Conservation (phyloP, 352 stramenopile species). For the Pythium guiyangense region DNA sequence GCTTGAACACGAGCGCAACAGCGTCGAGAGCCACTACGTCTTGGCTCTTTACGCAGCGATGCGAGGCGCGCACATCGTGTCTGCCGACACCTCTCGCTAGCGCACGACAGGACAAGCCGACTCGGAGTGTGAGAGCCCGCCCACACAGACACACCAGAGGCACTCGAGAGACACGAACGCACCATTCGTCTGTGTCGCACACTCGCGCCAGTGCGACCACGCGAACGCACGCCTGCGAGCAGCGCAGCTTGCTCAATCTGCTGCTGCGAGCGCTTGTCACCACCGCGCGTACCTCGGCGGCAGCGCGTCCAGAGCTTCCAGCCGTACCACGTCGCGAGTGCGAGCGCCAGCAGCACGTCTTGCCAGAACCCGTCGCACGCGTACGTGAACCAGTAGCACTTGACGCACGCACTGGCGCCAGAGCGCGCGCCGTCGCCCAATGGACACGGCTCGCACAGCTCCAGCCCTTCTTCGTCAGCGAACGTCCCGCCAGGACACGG, state of each 20-base stretch:
- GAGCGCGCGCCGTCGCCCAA: slow-evolving; percentile 24
- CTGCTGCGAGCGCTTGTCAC: slow-evolving; percentile 24
- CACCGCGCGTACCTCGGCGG: slow-evolving; percentile 17
- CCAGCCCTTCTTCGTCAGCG: slow-evolving; percentile 27
- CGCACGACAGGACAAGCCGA: too few species aligned
- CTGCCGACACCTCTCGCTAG: too few species aligned
- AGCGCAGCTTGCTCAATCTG: slow-evolving; percentile 38
- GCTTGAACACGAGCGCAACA: too few species aligned
- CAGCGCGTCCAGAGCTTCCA: slow-evolving; percentile 25
- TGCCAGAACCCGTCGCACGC: slow-evolving; percentile 54
- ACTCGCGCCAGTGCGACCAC: slow-evolving; percentile 36
- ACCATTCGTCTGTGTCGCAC: slow-evolving; percentile 40
- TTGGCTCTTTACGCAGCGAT: too few species aligned
- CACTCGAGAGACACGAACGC: too few species aligned
- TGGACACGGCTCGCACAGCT: slow-evolving; percentile 32
- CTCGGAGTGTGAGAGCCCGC: too few species aligned
- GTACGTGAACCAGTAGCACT: slow-evolving; percentile 52
- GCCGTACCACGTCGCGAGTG: slow-evolving; percentile 14
- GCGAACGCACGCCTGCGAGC: slow-evolving; percentile 37
- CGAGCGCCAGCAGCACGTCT: slow-evolving; percentile 29
- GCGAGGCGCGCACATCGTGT: too few species aligned
- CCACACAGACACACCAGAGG: too few species aligned
- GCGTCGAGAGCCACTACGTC: too few species aligned
- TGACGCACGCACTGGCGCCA: slow-evolving; percentile 31
- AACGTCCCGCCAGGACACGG: slow-evolving; percentile 35